Percentiles rank a stretch among this genome's conserved stretches.
Evolutionary conservation across 2,329 filamentous ascomycete genomes (phyloP).

Genomic region (Trichoderma pleuroti): DNA sequence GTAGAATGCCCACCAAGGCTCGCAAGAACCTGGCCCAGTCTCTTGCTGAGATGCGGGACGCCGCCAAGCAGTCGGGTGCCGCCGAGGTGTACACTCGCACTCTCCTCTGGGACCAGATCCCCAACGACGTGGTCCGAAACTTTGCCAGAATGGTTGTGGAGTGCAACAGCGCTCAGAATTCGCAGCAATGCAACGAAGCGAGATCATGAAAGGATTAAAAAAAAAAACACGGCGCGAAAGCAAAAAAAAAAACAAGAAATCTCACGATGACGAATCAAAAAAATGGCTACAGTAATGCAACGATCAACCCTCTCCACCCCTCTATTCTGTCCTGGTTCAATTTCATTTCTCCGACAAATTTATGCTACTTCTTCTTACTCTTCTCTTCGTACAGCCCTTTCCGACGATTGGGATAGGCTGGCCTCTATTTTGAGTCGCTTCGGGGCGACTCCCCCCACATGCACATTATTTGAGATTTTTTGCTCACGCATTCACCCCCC

Average conservation of each 20-base stretch:
- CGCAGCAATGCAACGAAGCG: constrained; percentile 43
- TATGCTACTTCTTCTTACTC: constrained; percentile 24
- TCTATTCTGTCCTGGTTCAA: constrained; percentile 20
- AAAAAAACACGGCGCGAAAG: constrained; percentile 31
- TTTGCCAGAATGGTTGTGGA: constrained; percentile 90
- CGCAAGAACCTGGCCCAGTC: constrained; percentile 77
- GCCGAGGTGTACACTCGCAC: constrained; percentile 92
- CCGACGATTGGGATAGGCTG: constrained; percentile 24
- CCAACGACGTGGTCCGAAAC: constrained; percentile 83
- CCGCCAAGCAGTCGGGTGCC: constrained; percentile 63
- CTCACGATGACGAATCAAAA: constrained; percentile 35
- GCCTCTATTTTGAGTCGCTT: constrained; percentile 33
- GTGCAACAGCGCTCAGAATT: constrained; percentile 51
- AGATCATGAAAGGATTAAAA: constrained; percentile 36
- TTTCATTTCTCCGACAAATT: constrained; percentile 24
- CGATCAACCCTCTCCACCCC: constrained; percentile 21
- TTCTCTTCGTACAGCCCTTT: constrained; percentile 18
- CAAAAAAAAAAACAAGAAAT: constrained; percentile 34
- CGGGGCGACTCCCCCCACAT: constrained; percentile 27
- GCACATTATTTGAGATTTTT: constrained; percentile 37
- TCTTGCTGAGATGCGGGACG: constrained; percentile 71
- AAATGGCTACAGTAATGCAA: constrained; percentile 21
- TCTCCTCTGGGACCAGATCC: constrained; percentile 90
- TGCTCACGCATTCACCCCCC: constrained; percentile 47
- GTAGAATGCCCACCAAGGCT: constrained; percentile 56